phyloP scores from a whole-genome alignment of 2,329 filamentous ascomycete genomes.

The Alternaria tenuissima region DNA sequence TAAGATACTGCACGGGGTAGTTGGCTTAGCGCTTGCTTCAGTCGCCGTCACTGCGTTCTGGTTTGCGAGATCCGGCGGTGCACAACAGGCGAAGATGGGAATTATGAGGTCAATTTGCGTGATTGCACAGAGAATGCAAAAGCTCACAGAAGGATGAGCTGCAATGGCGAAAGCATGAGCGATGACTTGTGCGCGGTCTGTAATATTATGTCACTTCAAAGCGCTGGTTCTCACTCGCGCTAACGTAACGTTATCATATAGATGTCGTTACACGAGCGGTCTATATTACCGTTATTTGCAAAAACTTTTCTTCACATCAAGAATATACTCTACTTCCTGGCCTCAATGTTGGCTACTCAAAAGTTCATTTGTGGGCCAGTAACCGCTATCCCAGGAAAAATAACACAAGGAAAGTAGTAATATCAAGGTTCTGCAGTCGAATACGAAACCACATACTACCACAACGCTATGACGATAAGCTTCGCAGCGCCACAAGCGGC shows the following conservation, averaged over 20 bases:
- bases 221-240: too few relatives aligned
- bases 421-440: not conserved
- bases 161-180: not conserved
- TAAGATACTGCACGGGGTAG: constrained; percentile 40
- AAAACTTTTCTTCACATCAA: too few relatives aligned
- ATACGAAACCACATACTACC: not conserved
- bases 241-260: not conserved
- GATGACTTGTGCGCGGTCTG: not conserved
- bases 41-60: constrained; percentile 27
- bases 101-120: constrained; percentile 39
- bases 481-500: not conserved
- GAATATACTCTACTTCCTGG: not conserved
- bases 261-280: not conserved
- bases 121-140: constrained; percentile 33
- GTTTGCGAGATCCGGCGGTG: constrained; percentile 34
- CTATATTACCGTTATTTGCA: not conserved
- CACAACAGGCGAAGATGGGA: constrained; percentile 36
- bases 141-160: constrained; percentile 14
- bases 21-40: constrained; percentile 32
- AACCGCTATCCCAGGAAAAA: not conserved
- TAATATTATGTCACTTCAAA: not conserved
- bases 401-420: not conserved
- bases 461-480: not conserved
- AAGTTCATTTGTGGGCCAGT: fast-evolving
- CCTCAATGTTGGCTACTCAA: not conserved